A percentile compares a stretch with the other conserved stretches of the same genome.
phyloP scores from a whole-genome alignment of 331 rosid species.

The Rosa hybrid region DNA sequence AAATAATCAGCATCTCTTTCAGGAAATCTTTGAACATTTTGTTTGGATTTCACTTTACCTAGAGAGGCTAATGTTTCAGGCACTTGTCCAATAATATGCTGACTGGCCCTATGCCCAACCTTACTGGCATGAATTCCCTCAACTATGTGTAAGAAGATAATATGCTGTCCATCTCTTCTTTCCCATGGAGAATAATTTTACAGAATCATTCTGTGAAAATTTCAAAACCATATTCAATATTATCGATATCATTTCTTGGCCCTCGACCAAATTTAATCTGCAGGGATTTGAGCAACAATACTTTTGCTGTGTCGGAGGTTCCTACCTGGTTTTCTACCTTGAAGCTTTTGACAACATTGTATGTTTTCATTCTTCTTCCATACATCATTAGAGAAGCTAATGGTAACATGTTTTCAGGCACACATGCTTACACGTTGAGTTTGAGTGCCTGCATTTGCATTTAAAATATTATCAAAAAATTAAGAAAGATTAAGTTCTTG shows the following conservation, averaged over 20 bases:
- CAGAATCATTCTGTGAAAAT: not conserved
- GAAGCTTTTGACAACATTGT: slow-evolving; percentile 63
- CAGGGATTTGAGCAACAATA: slow-evolving; percentile 76
- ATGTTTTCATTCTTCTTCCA: slow-evolving; percentile 25
- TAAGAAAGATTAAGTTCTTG: not conserved
- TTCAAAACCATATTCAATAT: not conserved
- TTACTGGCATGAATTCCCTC: slow-evolving; percentile 48
- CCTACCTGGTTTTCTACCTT: slow-evolving; percentile 53
- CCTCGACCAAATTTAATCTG: slow-evolving; percentile 20
- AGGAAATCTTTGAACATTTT: not conserved
- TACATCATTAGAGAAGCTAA: not conserved
- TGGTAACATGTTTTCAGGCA: not conserved
- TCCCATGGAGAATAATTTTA: not conserved
- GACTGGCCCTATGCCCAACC: slow-evolving; percentile 57
- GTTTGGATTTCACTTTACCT: not conserved
- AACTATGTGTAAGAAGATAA: slow-evolving; percentile 49
- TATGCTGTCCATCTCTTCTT: not conserved
- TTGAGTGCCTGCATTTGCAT: not conserved
- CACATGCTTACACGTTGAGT: not conserved
- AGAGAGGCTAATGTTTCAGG: slow-evolving; percentile 41
- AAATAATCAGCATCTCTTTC: slow-evolving; percentile 1
- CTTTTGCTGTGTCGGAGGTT: slow-evolving; percentile 45
- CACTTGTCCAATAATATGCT: slow-evolving; percentile 53
- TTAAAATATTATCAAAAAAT: slow-evolving; percentile 1
- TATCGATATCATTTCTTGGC: not conserved